Base-by-base conservation (phyloP, 306 rosid genomes). In the Luffa aegyptiaca region DNA sequence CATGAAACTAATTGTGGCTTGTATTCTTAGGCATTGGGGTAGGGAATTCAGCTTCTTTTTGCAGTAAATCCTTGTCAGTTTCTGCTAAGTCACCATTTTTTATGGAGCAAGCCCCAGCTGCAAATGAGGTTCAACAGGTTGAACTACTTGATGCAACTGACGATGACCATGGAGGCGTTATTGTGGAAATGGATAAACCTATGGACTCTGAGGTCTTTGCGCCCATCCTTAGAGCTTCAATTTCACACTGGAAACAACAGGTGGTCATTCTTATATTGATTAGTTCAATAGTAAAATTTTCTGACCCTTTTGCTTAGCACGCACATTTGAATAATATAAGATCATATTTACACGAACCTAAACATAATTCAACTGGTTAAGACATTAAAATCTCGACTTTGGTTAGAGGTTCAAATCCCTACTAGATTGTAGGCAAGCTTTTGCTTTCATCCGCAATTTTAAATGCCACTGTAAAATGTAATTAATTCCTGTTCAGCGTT, bases 101-200 rank as follows among this genome's bases (percentile, higher is more conserved):
- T 69, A 75, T 37, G 69, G 85, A 80, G 41, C 80, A 83, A 81
- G 75, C 70, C 63, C 57, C 53, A 39, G 76, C 84, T 63, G 80
- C 79, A 61, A 74, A 46, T 82, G 88, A 85, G 61, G 57, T 42
- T 75, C 89, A 86, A 78, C 83, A 82, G 41, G 80, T 86, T 79
- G 77, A 86, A 79, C 48, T 87, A 14, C 88, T 94, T 73, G 56
- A 83, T 55, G 90, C 89, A 26, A 83, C 75, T 21, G 61, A 92
- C 52, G 98, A 94, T 82, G 86, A 80, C 1, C 83, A 88, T 57
- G 93, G 91, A 52, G 98, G 98, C 26, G 87, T 94, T 83, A 85
- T 86, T 46, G 94, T 91, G 12, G 92, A 91, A 63, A 79, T 92
- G 80, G 58, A 78, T 37, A 85, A 87, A 59, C 82, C 90, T 79